Evolutionary conservation across 2,329 filamentous ascomycete genomes (phyloP).

Genomic region (Penicillium sp.): DNA sequence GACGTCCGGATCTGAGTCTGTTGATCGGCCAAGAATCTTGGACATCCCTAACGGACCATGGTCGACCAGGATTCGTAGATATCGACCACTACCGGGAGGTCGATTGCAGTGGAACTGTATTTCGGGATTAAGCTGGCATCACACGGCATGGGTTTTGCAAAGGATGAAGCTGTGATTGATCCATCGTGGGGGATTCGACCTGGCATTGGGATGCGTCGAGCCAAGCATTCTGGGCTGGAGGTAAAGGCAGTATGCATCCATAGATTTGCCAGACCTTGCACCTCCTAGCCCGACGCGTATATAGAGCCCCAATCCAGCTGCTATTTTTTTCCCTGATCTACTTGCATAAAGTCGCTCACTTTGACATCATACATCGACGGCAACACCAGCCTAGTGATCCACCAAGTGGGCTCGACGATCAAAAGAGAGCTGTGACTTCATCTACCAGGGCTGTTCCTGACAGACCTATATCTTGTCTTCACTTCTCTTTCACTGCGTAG

Average conservation of each 20-base stretch:
- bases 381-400: conserved; percentile 6
- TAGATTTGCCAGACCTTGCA: conserved; percentile 9
- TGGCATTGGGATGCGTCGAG: conserved; percentile 3
- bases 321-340: background rate
- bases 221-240: conserved; percentile 20
- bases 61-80: background rate
- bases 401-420: conserved; percentile 11
- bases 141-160: background rate
- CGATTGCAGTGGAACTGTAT: background rate
- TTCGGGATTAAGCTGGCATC: conserved; percentile 2
- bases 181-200: conserved; percentile 13
- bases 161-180: conserved; percentile 12
- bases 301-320: conserved; percentile 5
- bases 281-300: conserved; percentile 1
- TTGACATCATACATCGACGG: conserved; percentile 10
- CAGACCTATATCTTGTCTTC: background rate
- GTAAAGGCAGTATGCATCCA: conserved; percentile 8
- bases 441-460: background rate
- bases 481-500: background rate
- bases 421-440: conserved; percentile 8
- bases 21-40: conserved; percentile 1
- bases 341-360: background rate
- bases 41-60: background rate
- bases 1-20: conserved; percentile 12
- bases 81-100: background rate